Evolutionary conservation across 2,329 filamentous ascomycete genomes (phyloP).

Genomic region (Aotearoamyces nothofagi): DNA sequence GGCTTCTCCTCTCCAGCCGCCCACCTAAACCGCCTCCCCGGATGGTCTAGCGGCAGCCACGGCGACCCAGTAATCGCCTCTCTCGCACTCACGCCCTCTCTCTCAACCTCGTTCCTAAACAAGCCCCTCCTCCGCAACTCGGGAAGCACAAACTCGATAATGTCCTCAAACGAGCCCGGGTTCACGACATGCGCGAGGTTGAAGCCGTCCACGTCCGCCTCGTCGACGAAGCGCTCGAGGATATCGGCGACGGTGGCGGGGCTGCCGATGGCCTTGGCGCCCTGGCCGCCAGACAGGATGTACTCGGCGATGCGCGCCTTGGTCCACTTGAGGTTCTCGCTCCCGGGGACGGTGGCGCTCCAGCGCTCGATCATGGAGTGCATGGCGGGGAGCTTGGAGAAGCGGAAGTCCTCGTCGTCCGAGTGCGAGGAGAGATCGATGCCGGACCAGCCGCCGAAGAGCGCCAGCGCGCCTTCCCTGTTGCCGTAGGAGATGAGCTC

Average conservation of each 20-base stretch:
- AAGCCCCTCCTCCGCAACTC: constrained; percentile 42
- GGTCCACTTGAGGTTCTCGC: constrained; percentile 21
- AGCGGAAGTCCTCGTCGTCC: constrained; percentile 48
- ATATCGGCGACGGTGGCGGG: constrained; percentile 46
- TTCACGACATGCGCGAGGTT: constrained; percentile 54
- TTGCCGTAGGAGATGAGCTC: constrained; percentile 47
- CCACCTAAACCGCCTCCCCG: constrained; percentile 22
- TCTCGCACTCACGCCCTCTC: constrained; percentile 21
- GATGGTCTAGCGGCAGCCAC: constrained; percentile 20
- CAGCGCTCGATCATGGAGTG: constrained; percentile 32
- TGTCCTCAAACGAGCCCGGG: constrained; percentile 49
- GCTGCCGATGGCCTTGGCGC: constrained; percentile 37
- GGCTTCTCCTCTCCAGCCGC: constrained; percentile 19
- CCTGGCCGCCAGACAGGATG: constrained; percentile 51
- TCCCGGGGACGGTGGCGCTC: constrained; percentile 21
- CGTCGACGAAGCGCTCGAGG: constrained; percentile 48
- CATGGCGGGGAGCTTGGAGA: constrained; percentile 26
- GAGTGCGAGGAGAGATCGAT: constrained; percentile 44
- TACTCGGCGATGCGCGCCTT: constrained; percentile 34
- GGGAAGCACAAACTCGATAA: constrained; percentile 46
- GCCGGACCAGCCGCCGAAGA: constrained; percentile 65
- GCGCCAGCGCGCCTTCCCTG: constrained; percentile 49
- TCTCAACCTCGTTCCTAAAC: constrained; percentile 33
- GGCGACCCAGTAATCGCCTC: constrained; percentile 20
- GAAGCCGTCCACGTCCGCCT: constrained; percentile 59